Evolutionary conservation across 306 rosid genomes (phyloP).

Genomic region (Alnus glutinosa): DNA sequence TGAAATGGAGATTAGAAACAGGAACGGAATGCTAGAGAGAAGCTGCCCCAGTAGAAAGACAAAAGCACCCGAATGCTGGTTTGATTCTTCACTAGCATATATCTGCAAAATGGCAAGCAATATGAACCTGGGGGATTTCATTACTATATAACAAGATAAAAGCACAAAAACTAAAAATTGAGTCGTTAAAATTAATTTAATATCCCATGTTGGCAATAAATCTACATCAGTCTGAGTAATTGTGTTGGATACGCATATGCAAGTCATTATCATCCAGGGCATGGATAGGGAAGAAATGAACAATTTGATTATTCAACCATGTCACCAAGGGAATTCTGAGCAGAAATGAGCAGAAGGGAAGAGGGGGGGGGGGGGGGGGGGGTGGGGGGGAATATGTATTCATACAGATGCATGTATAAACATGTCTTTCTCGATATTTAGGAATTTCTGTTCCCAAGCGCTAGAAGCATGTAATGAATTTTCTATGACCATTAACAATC

Average conservation of each 20-base stretch:
- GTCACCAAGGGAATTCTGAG: background rate
- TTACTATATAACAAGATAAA: background rate
- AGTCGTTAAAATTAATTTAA: background rate
- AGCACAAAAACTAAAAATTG: background rate
- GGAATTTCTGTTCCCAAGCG: no score
- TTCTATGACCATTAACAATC: no score
- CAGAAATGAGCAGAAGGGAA: background rate
- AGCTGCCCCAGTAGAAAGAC: slow-evolving; percentile 92
- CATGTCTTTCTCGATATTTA: no score
- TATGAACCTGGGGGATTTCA: background rate
- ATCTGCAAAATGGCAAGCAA: slow-evolving; percentile 53
- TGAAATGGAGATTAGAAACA: slow-evolving; percentile 91
- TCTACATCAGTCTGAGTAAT: background rate
- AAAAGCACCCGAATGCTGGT: slow-evolving; percentile 77
- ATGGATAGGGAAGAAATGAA: background rate
- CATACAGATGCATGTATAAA: background rate
- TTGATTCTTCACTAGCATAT: slow-evolving; percentile 81
- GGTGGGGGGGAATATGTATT: background rate
- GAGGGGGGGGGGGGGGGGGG: no score
- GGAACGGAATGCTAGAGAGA: slow-evolving; percentile 95
- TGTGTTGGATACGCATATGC: background rate
- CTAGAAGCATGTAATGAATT: no score
- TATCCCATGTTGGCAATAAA: background rate
- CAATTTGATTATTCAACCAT: background rate
- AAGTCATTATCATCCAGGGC: background rate